Evolutionary conservation across 495 filamentous ascomycete genomes (phyloP).

Genomic region (Penicillium simplicissimum): DNA sequence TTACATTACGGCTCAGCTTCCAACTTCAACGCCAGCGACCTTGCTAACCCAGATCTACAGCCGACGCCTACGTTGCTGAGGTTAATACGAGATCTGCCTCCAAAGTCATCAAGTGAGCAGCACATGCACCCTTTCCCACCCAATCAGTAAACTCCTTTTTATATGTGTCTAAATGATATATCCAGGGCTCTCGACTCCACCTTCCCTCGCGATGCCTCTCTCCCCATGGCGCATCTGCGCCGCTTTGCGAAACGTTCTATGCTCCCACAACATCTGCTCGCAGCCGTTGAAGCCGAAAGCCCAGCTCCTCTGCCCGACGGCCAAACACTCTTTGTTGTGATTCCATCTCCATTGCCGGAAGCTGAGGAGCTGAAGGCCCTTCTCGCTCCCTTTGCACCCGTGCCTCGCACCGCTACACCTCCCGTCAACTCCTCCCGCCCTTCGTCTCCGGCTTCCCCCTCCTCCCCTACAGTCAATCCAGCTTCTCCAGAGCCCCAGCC

Average conservation of each 20-base stretch:
- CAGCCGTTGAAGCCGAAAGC: conserved; percentile 26
- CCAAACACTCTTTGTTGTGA: conserved; percentile 42
- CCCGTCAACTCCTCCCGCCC: background rate
- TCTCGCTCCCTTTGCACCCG: conserved; percentile 38
- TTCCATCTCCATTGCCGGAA: conserved; percentile 39
- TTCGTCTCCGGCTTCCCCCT: conserved; percentile 21
- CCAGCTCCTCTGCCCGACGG: conserved; percentile 1
- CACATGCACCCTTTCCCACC: background rate
- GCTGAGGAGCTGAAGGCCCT: conserved; percentile 28
- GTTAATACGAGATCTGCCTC: conserved; percentile 48
- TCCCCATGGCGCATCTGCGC: conserved; percentile 74
- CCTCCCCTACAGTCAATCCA: background rate
- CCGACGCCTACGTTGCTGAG: conserved; percentile 45
- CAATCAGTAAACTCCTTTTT: background rate
- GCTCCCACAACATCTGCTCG: conserved; percentile 55
- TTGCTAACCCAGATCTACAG: conserved; percentile 25
- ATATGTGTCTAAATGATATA: background rate
- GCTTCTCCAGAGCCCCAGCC: conserved; percentile 10
- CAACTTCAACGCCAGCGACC: background rate
- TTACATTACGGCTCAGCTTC: background rate
- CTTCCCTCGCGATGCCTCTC: conserved; percentile 57
- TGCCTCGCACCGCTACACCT: conserved; percentile 5
- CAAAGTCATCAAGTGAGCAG: conserved; percentile 50
- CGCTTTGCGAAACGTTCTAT: conserved; percentile 73
- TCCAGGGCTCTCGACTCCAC: conserved; percentile 43